Conservation (phyloP, 768 basidiomycete species). For the Inosperma sp. region DNA sequence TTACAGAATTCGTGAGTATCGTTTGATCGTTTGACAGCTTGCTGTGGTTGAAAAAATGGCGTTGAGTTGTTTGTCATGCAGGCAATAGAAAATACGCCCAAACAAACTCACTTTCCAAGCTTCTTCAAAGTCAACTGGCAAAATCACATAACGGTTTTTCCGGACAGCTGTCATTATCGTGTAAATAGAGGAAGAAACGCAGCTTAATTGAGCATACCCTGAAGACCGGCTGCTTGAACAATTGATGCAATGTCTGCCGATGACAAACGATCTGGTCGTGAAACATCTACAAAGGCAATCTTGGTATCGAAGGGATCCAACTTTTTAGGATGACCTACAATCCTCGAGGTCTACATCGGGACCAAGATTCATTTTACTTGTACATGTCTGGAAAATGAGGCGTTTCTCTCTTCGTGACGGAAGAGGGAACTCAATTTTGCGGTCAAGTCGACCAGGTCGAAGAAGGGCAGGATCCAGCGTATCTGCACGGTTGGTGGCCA, state of each 20-base stretch:
- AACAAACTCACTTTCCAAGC: conserved; percentile 96
- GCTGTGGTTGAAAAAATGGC: conserved; percentile 49
- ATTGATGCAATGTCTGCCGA: conserved; percentile 95
- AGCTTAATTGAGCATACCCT: conserved; percentile 51
- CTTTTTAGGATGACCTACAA: conserved; percentile 50
- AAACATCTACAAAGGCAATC: conserved; percentile 64
- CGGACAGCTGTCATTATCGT: conserved; percentile 72
- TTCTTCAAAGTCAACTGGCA: conserved; percentile 97
- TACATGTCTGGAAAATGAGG: conserved; percentile 96
- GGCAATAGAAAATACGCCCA: conserved; percentile 42
- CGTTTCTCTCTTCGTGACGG: conserved; percentile 94
- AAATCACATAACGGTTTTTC: conserved; percentile 96
- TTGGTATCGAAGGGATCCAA: background rate
- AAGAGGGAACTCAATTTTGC: conserved; percentile 98
- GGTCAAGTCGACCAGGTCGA: conserved; percentile 93
- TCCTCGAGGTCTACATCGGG: conserved; percentile 98
- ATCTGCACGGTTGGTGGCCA: conserved; percentile 99
- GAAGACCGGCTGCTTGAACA: conserved; percentile 94
- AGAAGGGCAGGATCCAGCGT: conserved; percentile 96
- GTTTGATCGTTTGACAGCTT: conserved; percentile 93
- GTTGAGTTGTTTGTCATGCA: conserved; percentile 19
- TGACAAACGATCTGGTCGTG: conserved; percentile 91
- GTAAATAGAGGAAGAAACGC: background rate
- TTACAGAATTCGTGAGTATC: conserved; percentile 96
- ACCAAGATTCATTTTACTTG: conserved; percentile 94